Evolutionary conservation across 495 filamentous ascomycete species (phyloP).

Genomic region (Lineolata rhizophorae): DNA sequence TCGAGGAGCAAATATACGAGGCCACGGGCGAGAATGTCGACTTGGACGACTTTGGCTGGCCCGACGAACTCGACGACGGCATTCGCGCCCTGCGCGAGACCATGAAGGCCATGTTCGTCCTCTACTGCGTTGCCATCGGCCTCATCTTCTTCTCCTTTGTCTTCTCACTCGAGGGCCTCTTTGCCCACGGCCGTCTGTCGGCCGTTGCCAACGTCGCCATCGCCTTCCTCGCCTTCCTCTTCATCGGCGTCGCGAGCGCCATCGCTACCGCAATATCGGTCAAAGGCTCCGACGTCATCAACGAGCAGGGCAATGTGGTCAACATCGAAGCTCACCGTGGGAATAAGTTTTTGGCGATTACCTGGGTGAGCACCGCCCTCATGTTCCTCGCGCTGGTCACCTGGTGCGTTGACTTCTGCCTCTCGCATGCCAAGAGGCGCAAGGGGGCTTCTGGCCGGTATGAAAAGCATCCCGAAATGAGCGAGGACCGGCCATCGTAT

Average conservation of each 20-base stretch:
- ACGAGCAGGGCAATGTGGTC: slow-evolving; percentile 31
- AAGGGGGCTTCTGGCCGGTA: too few relatives aligned
- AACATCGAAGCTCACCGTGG: slow-evolving; percentile 31
- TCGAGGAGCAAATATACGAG: slow-evolving; percentile 25
- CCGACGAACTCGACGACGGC: slow-evolving; percentile 34
- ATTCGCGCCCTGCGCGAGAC: slow-evolving; percentile 26
- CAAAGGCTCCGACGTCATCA: slow-evolving; percentile 33
- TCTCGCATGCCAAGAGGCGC: too few relatives aligned
- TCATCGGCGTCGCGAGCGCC: slow-evolving; percentile 36
- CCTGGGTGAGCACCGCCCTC: slow-evolving; percentile 32
- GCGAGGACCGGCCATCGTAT: too few relatives aligned
- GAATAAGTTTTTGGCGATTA: slow-evolving; percentile 33
- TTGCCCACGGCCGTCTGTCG: slow-evolving; percentile 17
- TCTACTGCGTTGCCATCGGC: slow-evolving; percentile 41
- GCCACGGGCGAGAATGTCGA: slow-evolving; percentile 29
- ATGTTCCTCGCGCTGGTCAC: slow-evolving; percentile 22
- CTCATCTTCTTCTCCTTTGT: slow-evolving; percentile 34
- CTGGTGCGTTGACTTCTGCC: slow-evolving; percentile 19
- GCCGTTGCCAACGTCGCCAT: slow-evolving; percentile 24
- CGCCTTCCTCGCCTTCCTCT: too few relatives aligned
- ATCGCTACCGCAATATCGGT: slow-evolving; percentile 37
- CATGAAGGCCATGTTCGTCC: slow-evolving; percentile 31
- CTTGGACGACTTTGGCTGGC: slow-evolving; percentile 35
- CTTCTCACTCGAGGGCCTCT: slow-evolving; percentile 20
- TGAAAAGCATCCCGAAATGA: too few relatives aligned